Evolutionary conservation across 176 grass and related monocot species (phyloP).

Genomic region (Canna indica): DNA sequence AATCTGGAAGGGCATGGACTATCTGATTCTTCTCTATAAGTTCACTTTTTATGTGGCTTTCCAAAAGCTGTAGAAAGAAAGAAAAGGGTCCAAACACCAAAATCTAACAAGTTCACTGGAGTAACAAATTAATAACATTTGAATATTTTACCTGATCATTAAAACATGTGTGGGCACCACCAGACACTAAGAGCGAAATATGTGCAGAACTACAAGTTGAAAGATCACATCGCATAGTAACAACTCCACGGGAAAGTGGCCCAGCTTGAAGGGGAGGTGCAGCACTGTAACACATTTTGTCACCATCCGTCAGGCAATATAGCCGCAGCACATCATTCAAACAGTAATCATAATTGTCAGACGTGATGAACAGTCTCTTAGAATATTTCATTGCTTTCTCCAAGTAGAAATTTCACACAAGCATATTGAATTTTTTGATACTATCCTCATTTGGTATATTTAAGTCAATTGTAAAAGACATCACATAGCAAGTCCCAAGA

Average conservation of each 20-base stretch:
- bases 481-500: too few relatives aligned
- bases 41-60: slow-evolving; percentile 52
- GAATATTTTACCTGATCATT: slow-evolving; percentile 49
- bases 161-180: slow-evolving; percentile 48
- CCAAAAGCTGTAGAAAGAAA: slow-evolving; percentile 36
- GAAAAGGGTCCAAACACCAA: slow-evolving; percentile 4
- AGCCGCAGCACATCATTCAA: not conserved
- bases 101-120: not conserved
- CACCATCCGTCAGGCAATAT: not conserved
- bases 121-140: not conserved
- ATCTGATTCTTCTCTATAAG: slow-evolving; percentile 61
- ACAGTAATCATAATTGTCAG: not conserved
- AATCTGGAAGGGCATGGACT: slow-evolving; percentile 32
- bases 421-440: too few relatives aligned
- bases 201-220: slow-evolving; percentile 51
- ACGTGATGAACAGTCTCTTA: not conserved
- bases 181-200: slow-evolving; percentile 51
- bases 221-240: slow-evolving; percentile 68
- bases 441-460: too few relatives aligned
- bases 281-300: slow-evolving; percentile 28
- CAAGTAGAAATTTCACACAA: too few relatives aligned
- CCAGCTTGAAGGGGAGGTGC: slow-evolving; percentile 38
- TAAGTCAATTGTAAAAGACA: too few relatives aligned
- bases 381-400: too few relatives aligned
- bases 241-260: slow-evolving; percentile 34